These are phyloP conservation scores for Trichophyton simii DNA, from an alignment of 2,329 filamentous ascomycete species.

Conservation along the genomic window DNA sequence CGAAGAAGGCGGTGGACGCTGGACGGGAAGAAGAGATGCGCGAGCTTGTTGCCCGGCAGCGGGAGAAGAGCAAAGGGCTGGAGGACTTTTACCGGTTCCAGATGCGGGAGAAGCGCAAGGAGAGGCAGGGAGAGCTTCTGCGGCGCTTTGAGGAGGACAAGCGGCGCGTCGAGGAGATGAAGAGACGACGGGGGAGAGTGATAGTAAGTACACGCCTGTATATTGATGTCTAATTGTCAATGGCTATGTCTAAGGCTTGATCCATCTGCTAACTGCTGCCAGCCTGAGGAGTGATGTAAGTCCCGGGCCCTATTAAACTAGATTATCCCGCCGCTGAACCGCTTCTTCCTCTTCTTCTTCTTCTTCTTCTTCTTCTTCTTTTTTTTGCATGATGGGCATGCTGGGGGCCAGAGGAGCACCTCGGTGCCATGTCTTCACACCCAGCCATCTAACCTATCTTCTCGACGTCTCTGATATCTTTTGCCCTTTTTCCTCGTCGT, in stretches of 20 bases:
- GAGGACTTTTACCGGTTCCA: slow-evolving; percentile 78
- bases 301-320: background rate
- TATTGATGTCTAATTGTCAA: background rate
- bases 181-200: slow-evolving; percentile 52
- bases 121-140: slow-evolving; percentile 55
- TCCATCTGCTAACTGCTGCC: background rate
- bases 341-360: background rate
- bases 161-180: slow-evolving; percentile 58
- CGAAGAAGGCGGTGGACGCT: slow-evolving; percentile 51
- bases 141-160: slow-evolving; percentile 65
- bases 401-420: slow-evolving; percentile 39
- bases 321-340: background rate
- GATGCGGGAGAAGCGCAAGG: slow-evolving; percentile 65
- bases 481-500: background rate
- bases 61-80: slow-evolving; percentile 52
- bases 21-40: slow-evolving; percentile 60
- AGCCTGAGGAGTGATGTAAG: background rate
- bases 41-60: slow-evolving; percentile 44
- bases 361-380: no score
- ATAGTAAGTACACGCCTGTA: slow-evolving; percentile 24
- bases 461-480: background rate
- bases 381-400: slow-evolving; percentile 34
- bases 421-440: background rate
- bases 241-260: background rate
- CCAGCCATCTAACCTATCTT: background rate